Percentiles rank a stretch among this genome's conserved stretches.
phyloP scores from a whole-genome alignment of 768 basidiomycete species.

The Leccinum variicolor region DNA sequence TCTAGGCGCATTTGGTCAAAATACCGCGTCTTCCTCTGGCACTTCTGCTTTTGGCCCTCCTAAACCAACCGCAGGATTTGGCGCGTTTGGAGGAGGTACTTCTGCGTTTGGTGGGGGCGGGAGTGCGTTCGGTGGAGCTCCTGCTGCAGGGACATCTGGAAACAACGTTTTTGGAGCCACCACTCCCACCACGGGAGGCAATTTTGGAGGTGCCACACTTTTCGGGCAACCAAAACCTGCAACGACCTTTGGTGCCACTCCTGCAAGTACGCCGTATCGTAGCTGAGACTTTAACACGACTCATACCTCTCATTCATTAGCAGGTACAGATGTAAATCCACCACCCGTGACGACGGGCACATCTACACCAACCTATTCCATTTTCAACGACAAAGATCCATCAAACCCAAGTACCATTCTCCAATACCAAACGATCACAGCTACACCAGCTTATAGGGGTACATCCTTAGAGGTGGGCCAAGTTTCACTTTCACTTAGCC shows the following conservation, averaged over 20 bases:
- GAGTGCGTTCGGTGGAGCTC: constrained; percentile 39
- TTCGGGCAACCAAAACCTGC: constrained; percentile 57
- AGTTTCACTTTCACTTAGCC: not conserved
- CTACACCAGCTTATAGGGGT: constrained; percentile 74
- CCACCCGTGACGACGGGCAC: constrained; percentile 69
- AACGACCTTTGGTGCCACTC: constrained; percentile 41
- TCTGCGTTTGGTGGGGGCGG: constrained; percentile 46
- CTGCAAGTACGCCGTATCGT: constrained; percentile 28
- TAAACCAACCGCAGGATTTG: constrained; percentile 74
- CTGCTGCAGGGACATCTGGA: constrained; percentile 30
- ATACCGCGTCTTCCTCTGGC: constrained; percentile 34
- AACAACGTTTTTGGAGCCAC: constrained; percentile 35
- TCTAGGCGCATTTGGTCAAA: constrained; percentile 41
- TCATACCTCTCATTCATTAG: constrained; percentile 22
- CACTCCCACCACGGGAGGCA: constrained; percentile 26
- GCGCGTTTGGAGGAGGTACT: constrained; percentile 64
- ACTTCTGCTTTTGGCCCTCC: constrained; percentile 56
- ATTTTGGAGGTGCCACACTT: constrained; percentile 46
- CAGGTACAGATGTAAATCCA: constrained; percentile 35
- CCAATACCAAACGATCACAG: constrained; percentile 80
- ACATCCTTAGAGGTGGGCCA: constrained; percentile 68
- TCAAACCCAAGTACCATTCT: constrained; percentile 42
- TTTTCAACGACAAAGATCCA: constrained; percentile 65
- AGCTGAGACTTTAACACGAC: not conserved
- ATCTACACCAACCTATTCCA: constrained; percentile 57